Evolutionary conservation across 2,329 filamentous ascomycete genomes (phyloP).

Genomic region (Stagonosporopsis vannaccii): DNA sequence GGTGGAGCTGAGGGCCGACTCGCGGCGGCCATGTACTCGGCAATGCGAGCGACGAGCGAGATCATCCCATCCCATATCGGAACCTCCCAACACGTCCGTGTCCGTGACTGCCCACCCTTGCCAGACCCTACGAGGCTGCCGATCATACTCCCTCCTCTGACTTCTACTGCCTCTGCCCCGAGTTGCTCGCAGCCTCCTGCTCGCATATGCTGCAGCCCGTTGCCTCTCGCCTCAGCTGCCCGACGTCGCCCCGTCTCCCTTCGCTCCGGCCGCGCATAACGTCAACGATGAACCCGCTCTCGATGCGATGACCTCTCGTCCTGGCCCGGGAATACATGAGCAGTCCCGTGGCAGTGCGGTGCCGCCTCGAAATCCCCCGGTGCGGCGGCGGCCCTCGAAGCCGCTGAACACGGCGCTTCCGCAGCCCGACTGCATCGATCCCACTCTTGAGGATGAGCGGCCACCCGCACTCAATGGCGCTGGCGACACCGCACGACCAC

Average conservation of each 20-base stretch:
- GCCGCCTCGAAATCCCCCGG: conserved; percentile 35
- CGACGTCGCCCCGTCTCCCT: conserved; percentile 25
- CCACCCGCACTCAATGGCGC: conserved; percentile 34
- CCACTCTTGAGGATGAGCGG: conserved; percentile 41
- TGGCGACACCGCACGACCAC: conserved; percentile 31
- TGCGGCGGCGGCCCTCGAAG: conserved; percentile 39
- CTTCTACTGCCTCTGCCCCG: background rate
- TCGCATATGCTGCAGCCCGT: conserved; percentile 9
- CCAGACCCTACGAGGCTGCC: conserved; percentile 17
- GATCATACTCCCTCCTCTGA: conserved; percentile 11
- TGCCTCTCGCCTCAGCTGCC: conserved; percentile 12
- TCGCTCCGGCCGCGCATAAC: conserved; percentile 35
- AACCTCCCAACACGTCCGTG: conserved; percentile 15
- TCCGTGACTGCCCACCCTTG: conserved; percentile 16
- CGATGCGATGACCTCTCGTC: conserved; percentile 55
- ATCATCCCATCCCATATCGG: conserved; percentile 9
- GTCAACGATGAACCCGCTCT: conserved; percentile 50
- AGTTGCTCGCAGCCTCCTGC: conserved; percentile 4
- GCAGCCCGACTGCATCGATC: conserved; percentile 46
- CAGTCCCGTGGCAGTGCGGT: conserved; percentile 46
- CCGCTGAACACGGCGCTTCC: conserved; percentile 33
- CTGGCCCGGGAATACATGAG: conserved; percentile 50
- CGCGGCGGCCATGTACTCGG: conserved; percentile 7
- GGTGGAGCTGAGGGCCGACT: conserved; percentile 11
- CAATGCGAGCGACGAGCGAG: conserved; percentile 6